Conservation (phyloP, 257 asterid genomes). For the Nicotiana attenuata region DNA sequence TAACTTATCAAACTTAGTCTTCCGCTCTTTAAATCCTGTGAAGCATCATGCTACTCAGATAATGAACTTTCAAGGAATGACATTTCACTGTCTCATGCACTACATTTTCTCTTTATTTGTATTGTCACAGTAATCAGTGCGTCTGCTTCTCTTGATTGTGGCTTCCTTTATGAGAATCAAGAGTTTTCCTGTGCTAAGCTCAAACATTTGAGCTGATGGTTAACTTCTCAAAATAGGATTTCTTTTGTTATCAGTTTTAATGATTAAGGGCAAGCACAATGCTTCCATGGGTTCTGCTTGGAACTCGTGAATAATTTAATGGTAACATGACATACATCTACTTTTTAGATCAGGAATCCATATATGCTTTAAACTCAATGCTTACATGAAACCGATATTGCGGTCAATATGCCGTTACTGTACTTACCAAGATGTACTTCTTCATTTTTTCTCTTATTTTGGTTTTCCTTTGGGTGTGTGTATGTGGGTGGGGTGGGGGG, state of each 20-base stretch:
- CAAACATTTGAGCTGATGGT: neutral
- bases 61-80: neutral
- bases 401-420: neutral
- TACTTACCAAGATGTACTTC: neutral
- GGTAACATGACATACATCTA: neutral
- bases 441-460: neutral
- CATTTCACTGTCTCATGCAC: neutral
- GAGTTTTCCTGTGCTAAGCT: neutral
- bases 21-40: neutral
- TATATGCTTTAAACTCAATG: neutral
- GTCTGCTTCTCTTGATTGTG: neutral
- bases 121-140: neutral
- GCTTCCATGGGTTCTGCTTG: neutral
- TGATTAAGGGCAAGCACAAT: neutral
- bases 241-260: neutral
- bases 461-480: neutral
- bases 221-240: neutral
- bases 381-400: neutral
- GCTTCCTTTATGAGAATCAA: neutral
- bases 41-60: neutral
- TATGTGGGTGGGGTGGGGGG: too few species aligned
- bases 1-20: constrained; percentile 3
- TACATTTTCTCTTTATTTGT: neutral
- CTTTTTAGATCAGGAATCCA: neutral
- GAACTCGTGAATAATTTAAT: neutral